Conservation (phyloP, 345 rosid species). For the Eucalyptus urophylla region DNA sequence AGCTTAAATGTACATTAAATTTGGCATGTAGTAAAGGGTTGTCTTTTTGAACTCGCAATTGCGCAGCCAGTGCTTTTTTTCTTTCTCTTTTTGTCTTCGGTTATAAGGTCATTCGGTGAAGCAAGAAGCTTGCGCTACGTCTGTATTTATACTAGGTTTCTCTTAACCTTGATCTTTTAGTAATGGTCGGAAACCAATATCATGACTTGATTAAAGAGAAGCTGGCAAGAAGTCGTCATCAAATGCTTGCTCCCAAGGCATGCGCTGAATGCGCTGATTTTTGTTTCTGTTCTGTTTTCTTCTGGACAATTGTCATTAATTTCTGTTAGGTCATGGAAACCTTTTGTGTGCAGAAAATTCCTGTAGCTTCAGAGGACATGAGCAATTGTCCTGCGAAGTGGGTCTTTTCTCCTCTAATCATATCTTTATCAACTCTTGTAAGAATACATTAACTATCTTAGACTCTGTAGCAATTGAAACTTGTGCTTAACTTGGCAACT, state of each 20-base stretch:
- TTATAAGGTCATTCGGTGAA: neutral
- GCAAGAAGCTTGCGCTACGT: neutral
- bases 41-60: neutral
- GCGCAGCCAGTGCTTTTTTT: neutral
- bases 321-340: neutral
- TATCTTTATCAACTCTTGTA: neutral
- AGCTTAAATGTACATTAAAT: neutral
- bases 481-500: neutral
- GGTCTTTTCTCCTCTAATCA: neutral
- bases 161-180: neutral
- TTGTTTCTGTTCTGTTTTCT: neutral
- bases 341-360: neutral
- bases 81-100: neutral
- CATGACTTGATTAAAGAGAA: neutral
- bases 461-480: neutral
- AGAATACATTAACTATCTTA: neutral
- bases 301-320: neutral
- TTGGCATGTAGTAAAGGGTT: neutral
- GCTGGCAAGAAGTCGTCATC: neutral
- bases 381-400: neutral
- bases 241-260: neutral
- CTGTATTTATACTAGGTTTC: neutral
- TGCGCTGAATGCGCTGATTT: neutral
- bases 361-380: neutral
- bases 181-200: neutral